Evolutionary conservation across 1,284 basidiomycete species (phyloP).

Genomic region (Malassezia sympodialis): DNA sequence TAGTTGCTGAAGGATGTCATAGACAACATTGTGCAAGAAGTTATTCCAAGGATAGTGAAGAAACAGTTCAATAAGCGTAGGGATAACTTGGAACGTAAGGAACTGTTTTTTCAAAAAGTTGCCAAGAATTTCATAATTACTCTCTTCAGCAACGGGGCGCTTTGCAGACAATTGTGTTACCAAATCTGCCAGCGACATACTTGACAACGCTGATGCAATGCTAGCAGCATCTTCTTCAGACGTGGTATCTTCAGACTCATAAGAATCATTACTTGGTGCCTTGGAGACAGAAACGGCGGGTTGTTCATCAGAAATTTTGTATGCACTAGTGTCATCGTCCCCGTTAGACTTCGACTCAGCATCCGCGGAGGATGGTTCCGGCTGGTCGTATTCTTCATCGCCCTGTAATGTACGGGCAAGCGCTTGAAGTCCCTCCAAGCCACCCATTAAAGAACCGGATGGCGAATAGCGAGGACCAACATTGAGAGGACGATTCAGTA

Average conservation of each 20-base stretch:
- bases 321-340: background rate
- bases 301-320: background rate
- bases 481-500: slow-evolving; percentile 63
- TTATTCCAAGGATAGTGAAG: slow-evolving; percentile 97
- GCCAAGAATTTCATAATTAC: slow-evolving; percentile 18
- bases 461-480: slow-evolving; percentile 42
- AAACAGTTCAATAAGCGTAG: slow-evolving; percentile 56
- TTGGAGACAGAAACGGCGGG: background rate
- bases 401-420: slow-evolving; percentile 40
- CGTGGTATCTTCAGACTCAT: background rate
- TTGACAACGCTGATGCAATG: slow-evolving; percentile 34
- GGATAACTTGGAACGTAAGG: slow-evolving; percentile 38
- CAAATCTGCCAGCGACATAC: slow-evolving; percentile 36
- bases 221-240: slow-evolving; percentile 21
- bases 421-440: slow-evolving; percentile 45
- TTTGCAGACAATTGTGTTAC: slow-evolving; percentile 26
- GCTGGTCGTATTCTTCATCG: slow-evolving; percentile 26
- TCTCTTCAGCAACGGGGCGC: slow-evolving; percentile 17
- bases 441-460: slow-evolving; percentile 38
- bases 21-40: slow-evolving; percentile 91
- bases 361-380: background rate
- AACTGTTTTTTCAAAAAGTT: slow-evolving; percentile 43
- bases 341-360: background rate
- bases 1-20: slow-evolving; percentile 91
- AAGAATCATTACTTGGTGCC: background rate